These are phyloP conservation scores for Rachicladosporium sp. DNA, from an alignment of 2,329 filamentous ascomycete species.

Conservation along the genomic window DNA sequence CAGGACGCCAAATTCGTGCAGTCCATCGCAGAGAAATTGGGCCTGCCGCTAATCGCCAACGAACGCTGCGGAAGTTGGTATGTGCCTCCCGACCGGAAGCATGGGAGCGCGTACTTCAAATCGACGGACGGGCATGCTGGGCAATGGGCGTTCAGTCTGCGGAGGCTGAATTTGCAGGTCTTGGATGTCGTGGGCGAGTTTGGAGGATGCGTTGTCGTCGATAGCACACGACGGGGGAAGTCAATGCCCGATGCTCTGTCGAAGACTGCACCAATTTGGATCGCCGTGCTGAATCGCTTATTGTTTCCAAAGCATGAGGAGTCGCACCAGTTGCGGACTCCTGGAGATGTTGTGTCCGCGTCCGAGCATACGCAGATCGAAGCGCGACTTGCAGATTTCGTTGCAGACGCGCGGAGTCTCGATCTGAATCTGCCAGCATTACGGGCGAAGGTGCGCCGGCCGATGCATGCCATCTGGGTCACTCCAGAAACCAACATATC, in stretches of 20 bases:
- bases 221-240: conserved; percentile 87
- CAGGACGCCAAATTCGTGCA: conserved; percentile 65
- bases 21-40: conserved; percentile 42
- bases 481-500: conserved; percentile 51
- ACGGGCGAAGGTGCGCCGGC: conserved; percentile 49
- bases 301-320: conserved; percentile 51
- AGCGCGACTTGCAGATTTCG: conserved; percentile 44
- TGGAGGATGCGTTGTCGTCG: conserved; percentile 61
- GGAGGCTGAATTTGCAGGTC: conserved; percentile 75
- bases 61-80: conserved; percentile 97
- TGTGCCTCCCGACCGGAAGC: conserved; percentile 52
- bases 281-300: conserved; percentile 66
- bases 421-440: conserved; percentile 47
- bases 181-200: conserved; percentile 50
- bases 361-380: conserved; percentile 75
- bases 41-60: conserved; percentile 71
- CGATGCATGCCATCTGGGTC: conserved; percentile 68
- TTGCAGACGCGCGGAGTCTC: conserved; percentile 43
- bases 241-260: conserved; percentile 90
- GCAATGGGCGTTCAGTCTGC: conserved; percentile 79
- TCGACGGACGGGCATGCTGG: conserved; percentile 89
- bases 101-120: conserved; percentile 83
- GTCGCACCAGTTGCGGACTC: conserved; percentile 51
- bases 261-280: conserved; percentile 92
- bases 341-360: conserved; percentile 56